phyloP scores from a whole-genome alignment of 257 asterid genomes.

The Thymus mandschuricus region DNA sequence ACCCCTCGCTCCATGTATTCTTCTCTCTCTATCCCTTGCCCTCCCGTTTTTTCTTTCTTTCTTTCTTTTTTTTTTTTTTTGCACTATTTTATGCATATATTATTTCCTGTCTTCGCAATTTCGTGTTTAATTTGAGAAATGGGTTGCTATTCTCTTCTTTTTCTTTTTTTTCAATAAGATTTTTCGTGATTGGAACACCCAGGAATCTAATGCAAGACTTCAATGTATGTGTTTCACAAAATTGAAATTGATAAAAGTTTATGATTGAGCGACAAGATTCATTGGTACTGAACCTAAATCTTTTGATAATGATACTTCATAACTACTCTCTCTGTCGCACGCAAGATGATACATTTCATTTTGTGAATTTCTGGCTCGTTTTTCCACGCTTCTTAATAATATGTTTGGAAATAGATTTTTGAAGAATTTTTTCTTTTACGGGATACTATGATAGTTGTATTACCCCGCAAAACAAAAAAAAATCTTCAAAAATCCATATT shows the following conservation, averaged over 20 bases:
- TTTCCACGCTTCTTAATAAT: too few species aligned
- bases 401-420: too few species aligned
- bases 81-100: background rate
- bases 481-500: too few species aligned
- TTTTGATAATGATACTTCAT: background rate
- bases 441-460: too few species aligned
- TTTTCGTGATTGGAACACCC: background rate
- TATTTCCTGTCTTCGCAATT: background rate
- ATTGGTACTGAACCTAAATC: background rate
- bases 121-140: background rate
- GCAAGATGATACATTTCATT: too few species aligned
- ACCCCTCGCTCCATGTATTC: conserved; percentile 77
- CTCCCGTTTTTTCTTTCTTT: too few species aligned
- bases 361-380: too few species aligned
- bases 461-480: too few species aligned
- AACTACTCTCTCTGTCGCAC: too few species aligned
- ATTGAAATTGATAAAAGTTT: background rate
- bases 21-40: too few species aligned
- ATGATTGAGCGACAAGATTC: background rate
- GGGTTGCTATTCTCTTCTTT: background rate
- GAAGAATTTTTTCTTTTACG: too few species aligned
- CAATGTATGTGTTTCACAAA: conserved; percentile 17
- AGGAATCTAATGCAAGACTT: conserved; percentile 12
- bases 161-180: background rate
- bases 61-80: background rate